phyloP scores from a whole-genome alignment of 2,329 filamentous ascomycete species.

The Fusarium abutilonis region DNA sequence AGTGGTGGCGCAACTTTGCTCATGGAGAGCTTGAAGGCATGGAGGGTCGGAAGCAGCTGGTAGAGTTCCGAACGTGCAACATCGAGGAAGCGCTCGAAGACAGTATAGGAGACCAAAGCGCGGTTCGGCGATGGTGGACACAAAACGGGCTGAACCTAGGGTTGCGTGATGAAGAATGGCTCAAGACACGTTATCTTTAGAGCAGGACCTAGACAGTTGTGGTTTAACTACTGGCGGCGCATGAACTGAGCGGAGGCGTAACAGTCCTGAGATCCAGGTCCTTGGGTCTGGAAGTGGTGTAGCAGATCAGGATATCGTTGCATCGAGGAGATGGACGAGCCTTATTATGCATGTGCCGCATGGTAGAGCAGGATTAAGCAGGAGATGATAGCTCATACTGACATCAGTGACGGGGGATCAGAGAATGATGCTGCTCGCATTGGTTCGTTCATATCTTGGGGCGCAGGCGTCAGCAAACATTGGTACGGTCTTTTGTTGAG shows the following conservation, averaged over 20 bases:
- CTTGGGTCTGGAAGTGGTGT: conserved; percentile 15
- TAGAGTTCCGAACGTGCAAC: conserved; percentile 94
- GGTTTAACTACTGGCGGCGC: background rate
- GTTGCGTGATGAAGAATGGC: conserved; percentile 87
- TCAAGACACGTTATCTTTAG: conserved; percentile 79
- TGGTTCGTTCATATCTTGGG: conserved; percentile 27
- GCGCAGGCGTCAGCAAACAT: conserved; percentile 33
- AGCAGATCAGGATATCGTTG: conserved; percentile 3
- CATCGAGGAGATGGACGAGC: conserved; percentile 8
- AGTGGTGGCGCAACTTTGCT: conserved; percentile 87
- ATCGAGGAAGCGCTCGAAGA: conserved; percentile 96
- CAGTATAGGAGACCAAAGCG: conserved; percentile 76
- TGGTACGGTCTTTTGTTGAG: conserved; percentile 24
- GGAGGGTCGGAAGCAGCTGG: conserved; percentile 68
- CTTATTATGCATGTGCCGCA: conserved; percentile 14
- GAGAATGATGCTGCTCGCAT: conserved; percentile 27
- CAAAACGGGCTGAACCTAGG: conserved; percentile 83
- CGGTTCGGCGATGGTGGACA: conserved; percentile 88
- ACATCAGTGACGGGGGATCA: conserved; percentile 32
- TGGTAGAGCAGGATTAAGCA: conserved; percentile 19
- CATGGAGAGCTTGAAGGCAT: conserved; percentile 64
- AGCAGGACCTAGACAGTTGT: conserved; percentile 5
- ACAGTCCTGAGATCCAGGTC: conserved; percentile 22
- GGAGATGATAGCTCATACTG: conserved; percentile 15
- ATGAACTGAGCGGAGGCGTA: conserved; percentile 2